A percentile compares a stretch with the other conserved stretches of the same genome.
These are phyloP conservation scores for Fraxinus baroniana DNA, from an alignment of 305 asterid genomes.

Conservation along the genomic window DNA sequence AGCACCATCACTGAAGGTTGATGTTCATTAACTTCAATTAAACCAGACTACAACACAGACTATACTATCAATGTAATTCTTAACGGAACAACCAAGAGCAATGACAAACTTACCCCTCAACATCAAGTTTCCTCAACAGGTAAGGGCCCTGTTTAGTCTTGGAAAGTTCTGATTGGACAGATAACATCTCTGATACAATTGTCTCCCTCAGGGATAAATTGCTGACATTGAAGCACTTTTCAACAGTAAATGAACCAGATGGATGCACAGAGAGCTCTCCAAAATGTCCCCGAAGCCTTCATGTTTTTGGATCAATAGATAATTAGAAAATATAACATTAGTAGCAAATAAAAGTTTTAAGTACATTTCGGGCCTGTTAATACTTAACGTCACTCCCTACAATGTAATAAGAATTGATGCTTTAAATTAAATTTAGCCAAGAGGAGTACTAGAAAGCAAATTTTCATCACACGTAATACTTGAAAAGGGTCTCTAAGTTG, in stretches of 20 bases:
- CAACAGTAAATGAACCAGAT: constrained; percentile 82
- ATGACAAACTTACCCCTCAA: constrained; percentile 70
- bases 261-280: constrained; percentile 83
- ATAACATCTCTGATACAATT: constrained; percentile 74
- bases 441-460: neutral
- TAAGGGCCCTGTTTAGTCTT: constrained; percentile 90
- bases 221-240: constrained; percentile 78
- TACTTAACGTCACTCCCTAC: neutral
- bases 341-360: neutral
- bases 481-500: neutral
- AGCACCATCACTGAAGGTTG: neutral
- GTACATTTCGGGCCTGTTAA: neutral
- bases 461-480: neutral
- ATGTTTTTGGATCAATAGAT: constrained; percentile 17
- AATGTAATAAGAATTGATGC: neutral
- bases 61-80: neutral
- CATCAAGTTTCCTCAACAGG: constrained; percentile 81
- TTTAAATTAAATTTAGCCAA: neutral
- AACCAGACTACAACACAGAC: neutral
- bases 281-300: constrained; percentile 82
- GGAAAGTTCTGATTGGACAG: constrained; percentile 66
- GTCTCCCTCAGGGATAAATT: constrained; percentile 70
- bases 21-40: neutral
- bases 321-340: constrained; percentile 23
- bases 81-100: neutral